Evolutionary conservation across 2,329 filamentous ascomycete species (phyloP), one percentile per base, ranked within the genome.

Genomic region (Bipolaris gigantea): DNA sequence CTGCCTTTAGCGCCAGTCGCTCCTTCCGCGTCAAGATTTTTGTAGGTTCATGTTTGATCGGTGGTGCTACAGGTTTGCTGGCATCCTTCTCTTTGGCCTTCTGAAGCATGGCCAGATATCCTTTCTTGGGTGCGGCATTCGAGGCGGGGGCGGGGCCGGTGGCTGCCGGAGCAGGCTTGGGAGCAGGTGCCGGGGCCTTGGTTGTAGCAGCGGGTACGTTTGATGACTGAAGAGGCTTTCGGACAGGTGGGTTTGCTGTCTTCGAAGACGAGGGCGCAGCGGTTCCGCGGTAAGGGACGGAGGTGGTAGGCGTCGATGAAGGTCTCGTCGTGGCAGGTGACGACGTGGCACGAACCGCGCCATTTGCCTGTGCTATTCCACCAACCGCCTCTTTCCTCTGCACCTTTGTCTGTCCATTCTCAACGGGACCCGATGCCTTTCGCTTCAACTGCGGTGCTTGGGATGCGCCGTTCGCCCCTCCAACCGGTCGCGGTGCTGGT

Each of bases 11-110:
- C 19, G 75, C 73, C 55, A 69, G 56, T 25, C 83, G 80, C 56
- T 85, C 81, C 56, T 85, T 88, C 56, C 76, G 79, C 6, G 81
- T 75, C n/a, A 81, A 74, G 65, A 85, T 88, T 62, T 89, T 88
- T 1, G 86, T 82, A 18, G 86, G 81, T 70, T 90, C 90, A 73
- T 91, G 88, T 69, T 90, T 88, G 61, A 91, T 89, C 63, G 85
- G 85, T 50, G 87, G 88, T 21, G 88, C 80, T 50, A 84, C 53
- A 35, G 69, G 65, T 51, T 74, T 73, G 4, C 67, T 65, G 15
- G 73, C 64, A 76, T 77, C 79, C 51, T 78, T 86, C 56, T 84
- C 84, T 66, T 89, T 85, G 30, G 85, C 89, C 61, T 87, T 82
- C 50, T 87, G 87, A 75, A 92, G 81, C 55, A 91, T 88, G 65